Percentiles rank a stretch among this genome's conserved stretches.
phyloP scores from a whole-genome alignment of 768 basidiomycete genomes.

The Xerocomellus dryophilus region DNA sequence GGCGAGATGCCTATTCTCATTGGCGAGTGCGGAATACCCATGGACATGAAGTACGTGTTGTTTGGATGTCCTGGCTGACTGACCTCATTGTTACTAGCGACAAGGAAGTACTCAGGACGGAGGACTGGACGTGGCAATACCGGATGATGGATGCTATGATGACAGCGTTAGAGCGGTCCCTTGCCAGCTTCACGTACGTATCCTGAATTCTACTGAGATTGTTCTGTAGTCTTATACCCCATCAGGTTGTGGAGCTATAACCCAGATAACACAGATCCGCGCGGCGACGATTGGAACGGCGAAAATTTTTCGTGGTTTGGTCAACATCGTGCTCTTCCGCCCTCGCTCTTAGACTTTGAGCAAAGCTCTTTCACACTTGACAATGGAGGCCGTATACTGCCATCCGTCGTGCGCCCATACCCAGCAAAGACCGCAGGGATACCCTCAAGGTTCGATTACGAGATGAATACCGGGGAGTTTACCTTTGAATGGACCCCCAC shows the following conservation, averaged over 20 bases:
- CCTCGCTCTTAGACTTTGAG: slow-evolving; percentile 51
- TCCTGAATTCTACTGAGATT: not conserved
- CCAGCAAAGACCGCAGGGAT: slow-evolving; percentile 87
- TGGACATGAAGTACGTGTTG: slow-evolving; percentile 88
- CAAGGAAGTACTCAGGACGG: slow-evolving; percentile 65
- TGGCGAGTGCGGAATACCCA: slow-evolving; percentile 92
- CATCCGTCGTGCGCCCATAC: slow-evolving; percentile 84
- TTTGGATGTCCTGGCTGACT: not conserved
- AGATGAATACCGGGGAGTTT: slow-evolving; percentile 70
- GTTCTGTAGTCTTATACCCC: not conserved
- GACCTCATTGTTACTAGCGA: slow-evolving; percentile 41
- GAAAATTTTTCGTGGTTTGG: slow-evolving; percentile 98
- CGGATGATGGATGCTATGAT: slow-evolving; percentile 96
- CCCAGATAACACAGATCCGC: slow-evolving; percentile 71
- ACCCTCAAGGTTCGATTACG: slow-evolving; percentile 71
- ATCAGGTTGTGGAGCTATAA: slow-evolving; percentile 93
- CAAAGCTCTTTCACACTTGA: slow-evolving; percentile 73
- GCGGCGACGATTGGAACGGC: slow-evolving; percentile 91
- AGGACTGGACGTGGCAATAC: slow-evolving; percentile 78
- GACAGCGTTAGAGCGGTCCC: slow-evolving; percentile 69
- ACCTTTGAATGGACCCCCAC: slow-evolving; percentile 55
- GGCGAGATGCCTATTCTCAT: slow-evolving; percentile 84
- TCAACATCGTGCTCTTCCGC: slow-evolving; percentile 51
- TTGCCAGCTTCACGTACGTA: slow-evolving; percentile 84
- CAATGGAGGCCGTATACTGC: slow-evolving; percentile 75